phyloP scores from a whole-genome alignment of 208 protist species.

The Wallacemonas sp. region DNA sequence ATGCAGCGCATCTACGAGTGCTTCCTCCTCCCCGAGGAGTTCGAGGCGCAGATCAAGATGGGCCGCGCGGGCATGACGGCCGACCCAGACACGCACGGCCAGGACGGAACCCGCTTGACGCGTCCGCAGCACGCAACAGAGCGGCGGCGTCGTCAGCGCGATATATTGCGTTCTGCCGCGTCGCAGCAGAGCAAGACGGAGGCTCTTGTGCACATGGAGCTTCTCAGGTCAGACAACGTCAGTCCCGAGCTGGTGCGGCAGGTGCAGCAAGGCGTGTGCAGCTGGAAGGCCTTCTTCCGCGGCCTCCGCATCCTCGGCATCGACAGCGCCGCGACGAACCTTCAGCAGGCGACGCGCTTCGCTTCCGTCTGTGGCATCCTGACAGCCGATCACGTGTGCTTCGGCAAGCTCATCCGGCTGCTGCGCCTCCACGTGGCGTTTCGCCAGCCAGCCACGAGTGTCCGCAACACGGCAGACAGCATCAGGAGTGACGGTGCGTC shows the following conservation, averaged over 20 bases:
- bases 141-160: background rate
- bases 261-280: slow-evolving; percentile 30
- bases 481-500: no score
- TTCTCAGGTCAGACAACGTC: slow-evolving; percentile 20
- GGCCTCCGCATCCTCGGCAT: slow-evolving; percentile 42
- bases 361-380: slow-evolving; percentile 41
- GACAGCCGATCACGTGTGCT: slow-evolving; percentile 29
- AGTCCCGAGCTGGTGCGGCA: slow-evolving; percentile 2
- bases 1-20: slow-evolving; percentile 47
- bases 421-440: slow-evolving; percentile 35
- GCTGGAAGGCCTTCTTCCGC: slow-evolving; percentile 53
- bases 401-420: slow-evolving; percentile 39
- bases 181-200: slow-evolving; percentile 5
- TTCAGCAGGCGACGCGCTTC: slow-evolving; percentile 33
- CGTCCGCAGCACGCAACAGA: background rate
- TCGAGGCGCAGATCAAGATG: slow-evolving; percentile 19
- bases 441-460: background rate
- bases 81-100: no score
- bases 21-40: slow-evolving; percentile 28
- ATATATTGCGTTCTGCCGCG: background rate
- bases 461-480: no score
- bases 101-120: slow-evolving; percentile 6
- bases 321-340: slow-evolving; percentile 28
- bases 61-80: slow-evolving; percentile 1
- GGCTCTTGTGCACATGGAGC: slow-evolving; percentile 26